Base-by-base conservation (phyloP, 2,329 filamentous ascomycete species). In the Curvularia sp. region DNA sequence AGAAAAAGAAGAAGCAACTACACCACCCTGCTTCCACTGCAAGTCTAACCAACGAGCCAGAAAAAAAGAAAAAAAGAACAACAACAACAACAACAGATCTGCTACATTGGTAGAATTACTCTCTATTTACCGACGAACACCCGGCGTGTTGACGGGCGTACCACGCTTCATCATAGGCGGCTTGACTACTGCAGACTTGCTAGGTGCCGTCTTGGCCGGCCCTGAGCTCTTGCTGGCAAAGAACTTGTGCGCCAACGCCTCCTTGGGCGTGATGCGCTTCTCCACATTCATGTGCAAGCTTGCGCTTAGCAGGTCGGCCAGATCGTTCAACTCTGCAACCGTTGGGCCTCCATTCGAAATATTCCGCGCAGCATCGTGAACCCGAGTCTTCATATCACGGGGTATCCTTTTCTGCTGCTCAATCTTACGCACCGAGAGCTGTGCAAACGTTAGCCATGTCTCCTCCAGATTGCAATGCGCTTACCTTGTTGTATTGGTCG, bases 201-300 rank as follows among this genome's bases (percentile, higher is more conserved):
- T 55, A 8, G 60, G 43, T 19, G 39, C 30, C 6, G 38, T 38
- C 39, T 65, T 70, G 13, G 69, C 59, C 3, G 61, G 45, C 15
- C 66, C n/a, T 5, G 47, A n/a, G n/a, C 55, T 68, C 49, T 67
- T 68, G 47, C 53, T 63, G n/a, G 60, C 81, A 68, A 98, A 92
- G 78, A 98, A 98, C 1, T 91, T 91, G 80, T 98, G 94, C 72
- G 88, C 89, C 68, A 98, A 80, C 48, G 95, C 95, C 71, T 98
- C 93, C 13, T 85, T 82, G 0, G 95, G 91, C 46, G 91, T 94
- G 70, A 95, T 91, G 62, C 95, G 86, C 82, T 96, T 96, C 75
- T 97, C 93, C 0, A 94, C 92, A 73, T 98, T 97, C 64, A 98
- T 84, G 57, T 89, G 87, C 63, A 99, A 82, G 74, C 93, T 98